A percentile compares a stretch with the other conserved stretches of the same genome.
phyloP scores from a whole-genome alignment of 2,329 filamentous ascomycete genomes.

The Cercospora janseana region DNA sequence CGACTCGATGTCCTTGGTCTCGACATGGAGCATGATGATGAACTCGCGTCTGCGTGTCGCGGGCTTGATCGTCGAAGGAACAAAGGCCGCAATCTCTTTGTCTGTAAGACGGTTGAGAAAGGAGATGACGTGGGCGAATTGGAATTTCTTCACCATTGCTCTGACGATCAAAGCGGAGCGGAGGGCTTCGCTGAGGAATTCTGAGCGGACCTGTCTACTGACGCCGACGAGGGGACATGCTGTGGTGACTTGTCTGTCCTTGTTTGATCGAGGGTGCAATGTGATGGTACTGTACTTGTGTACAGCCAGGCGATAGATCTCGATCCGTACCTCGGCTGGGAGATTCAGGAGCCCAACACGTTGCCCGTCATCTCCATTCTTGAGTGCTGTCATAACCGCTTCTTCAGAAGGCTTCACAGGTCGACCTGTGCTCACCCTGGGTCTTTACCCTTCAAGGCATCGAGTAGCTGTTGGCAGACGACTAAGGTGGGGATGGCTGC shows the following conservation, averaged over 20 bases:
- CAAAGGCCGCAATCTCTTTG: neutral
- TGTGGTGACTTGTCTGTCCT: neutral
- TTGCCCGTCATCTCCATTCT: no score
- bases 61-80: neutral
- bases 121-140: slow-evolving; percentile 15
- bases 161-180: neutral
- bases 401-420: neutral
- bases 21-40: neutral
- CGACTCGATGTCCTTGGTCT: neutral
- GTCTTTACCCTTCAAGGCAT: no score
- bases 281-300: neutral
- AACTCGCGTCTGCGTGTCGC: neutral
- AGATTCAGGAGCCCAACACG: neutral
- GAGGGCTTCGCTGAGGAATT: slow-evolving; percentile 6
- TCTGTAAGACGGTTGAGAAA: slow-evolving; percentile 13
- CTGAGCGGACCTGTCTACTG: slow-evolving; percentile 10
- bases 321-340: neutral
- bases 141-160: slow-evolving; percentile 1
- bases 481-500: no score
- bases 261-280: no score
- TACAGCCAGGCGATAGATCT: neutral
- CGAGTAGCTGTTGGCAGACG: no score
- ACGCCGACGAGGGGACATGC: slow-evolving; percentile 1
- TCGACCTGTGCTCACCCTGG: no score
- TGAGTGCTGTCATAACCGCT: neutral